phyloP scores from a whole-genome alignment of 306 rosid species.

The Myrica gale region DNA sequence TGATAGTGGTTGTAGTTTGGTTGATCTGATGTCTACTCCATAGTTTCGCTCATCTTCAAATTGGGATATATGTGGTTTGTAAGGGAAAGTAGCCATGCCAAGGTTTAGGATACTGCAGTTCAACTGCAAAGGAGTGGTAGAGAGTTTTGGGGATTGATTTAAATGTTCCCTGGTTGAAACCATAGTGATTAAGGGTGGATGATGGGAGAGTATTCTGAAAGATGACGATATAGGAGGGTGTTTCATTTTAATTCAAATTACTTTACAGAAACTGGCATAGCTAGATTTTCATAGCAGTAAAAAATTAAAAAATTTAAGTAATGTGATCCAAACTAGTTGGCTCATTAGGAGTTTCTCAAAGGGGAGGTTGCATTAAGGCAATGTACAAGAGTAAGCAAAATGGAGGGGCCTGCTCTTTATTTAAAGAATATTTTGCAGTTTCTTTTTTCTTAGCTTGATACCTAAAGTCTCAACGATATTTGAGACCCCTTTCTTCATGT shows the following conservation, averaged over 20 bases:
- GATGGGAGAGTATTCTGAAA: background rate
- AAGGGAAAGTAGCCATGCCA: background rate
- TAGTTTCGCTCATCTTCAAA: background rate
- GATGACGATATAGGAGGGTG: background rate
- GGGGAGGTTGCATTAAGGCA: background rate
- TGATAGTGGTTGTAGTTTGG: background rate
- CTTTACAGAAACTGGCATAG: background rate
- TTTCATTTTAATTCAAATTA: background rate
- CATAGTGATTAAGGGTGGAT: conserved; percentile 17
- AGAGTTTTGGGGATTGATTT: background rate
- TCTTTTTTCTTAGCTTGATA: background rate
- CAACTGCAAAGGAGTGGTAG: background rate
- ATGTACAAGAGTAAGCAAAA: background rate
- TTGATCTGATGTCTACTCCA: background rate
- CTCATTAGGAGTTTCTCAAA: background rate
- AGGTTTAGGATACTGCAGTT: background rate
- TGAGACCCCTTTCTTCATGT: conserved; percentile 4
- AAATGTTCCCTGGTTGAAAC: conserved; percentile 11
- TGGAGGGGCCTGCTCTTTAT: background rate
- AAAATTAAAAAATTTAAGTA: conserved; percentile 13
- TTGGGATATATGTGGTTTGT: background rate
- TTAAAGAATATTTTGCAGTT: background rate
- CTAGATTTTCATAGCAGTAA: conserved; percentile 6
- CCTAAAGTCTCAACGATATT: conserved; percentile 13
- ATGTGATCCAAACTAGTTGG: background rate